Percentiles rank a stretch among this genome's conserved stretches.
Conservation (phyloP, 2,329 filamentous ascomycete species). For the Aquanectria penicillioides region DNA sequence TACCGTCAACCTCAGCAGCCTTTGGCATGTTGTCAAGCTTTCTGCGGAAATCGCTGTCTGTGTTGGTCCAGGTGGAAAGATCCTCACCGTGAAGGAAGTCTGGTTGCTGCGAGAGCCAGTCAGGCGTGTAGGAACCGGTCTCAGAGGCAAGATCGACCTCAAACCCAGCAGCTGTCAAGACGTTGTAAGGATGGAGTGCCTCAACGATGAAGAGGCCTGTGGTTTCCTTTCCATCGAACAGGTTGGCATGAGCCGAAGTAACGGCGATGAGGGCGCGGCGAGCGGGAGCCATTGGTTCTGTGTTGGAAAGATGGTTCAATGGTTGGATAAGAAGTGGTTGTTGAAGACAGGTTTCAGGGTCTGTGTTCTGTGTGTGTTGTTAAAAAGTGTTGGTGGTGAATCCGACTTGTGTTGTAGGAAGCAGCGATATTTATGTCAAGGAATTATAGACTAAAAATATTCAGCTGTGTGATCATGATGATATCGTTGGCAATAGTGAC, state of each 20-base stretch:
- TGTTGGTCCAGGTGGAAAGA: conserved; percentile 51
- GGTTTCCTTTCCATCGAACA: conserved; percentile 53
- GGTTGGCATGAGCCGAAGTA: conserved; percentile 53
- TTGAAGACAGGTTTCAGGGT: too few species aligned
- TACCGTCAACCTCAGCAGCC: conserved; percentile 42
- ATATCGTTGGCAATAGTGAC: too few species aligned
- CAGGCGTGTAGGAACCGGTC: conserved; percentile 53
- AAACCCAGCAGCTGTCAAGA: conserved; percentile 55
- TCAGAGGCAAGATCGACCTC: conserved; percentile 59
- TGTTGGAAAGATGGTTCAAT: too few species aligned
- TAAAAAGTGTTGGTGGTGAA: too few species aligned
- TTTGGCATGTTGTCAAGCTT: conserved; percentile 56
- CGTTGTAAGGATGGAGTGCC: conserved; percentile 59
- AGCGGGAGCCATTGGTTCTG: conserved; percentile 45
- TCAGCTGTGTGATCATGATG: too few species aligned
- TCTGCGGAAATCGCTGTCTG: conserved; percentile 53
- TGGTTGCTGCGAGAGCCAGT: conserved; percentile 55
- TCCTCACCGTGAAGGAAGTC: conserved; percentile 55
- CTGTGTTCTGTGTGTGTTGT: too few species aligned
- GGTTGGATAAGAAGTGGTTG: too few species aligned
- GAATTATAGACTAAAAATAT: too few species aligned
- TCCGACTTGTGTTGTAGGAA: too few species aligned
- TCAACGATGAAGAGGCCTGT: conserved; percentile 58
- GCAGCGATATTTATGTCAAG: too few species aligned
- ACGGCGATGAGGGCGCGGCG: conserved; percentile 54